Conservation (phyloP, 805 yeast species). For the Debaryomyces prosopidis region DNA sequence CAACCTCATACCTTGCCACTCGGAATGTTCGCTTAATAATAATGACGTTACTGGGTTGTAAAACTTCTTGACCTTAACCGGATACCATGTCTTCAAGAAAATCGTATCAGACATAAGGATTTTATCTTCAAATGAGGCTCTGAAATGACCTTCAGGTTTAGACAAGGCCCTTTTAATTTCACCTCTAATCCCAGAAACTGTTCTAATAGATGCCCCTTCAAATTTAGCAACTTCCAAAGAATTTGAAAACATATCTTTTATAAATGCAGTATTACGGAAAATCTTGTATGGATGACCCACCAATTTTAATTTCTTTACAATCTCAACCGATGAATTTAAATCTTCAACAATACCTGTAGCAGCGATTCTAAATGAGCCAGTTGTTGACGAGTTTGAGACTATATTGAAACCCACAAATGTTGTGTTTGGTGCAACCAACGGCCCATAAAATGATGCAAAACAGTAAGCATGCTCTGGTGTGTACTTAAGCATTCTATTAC, state of each 20-base stretch:
- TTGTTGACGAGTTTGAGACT: slow-evolving; percentile 79
- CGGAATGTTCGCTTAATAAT: slow-evolving; percentile 69
- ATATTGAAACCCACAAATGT: slow-evolving; percentile 95
- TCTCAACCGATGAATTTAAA: slow-evolving; percentile 85
- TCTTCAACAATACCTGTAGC: slow-evolving; percentile 97
- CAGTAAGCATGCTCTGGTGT: slow-evolving; percentile 98
- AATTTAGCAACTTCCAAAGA: slow-evolving; percentile 94
- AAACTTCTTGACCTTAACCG: slow-evolving; percentile 84
- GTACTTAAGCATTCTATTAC: slow-evolving; percentile 96
- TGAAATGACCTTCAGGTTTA: slow-evolving; percentile 90
- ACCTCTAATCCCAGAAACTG: slow-evolving; percentile 97
- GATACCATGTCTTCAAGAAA: slow-evolving; percentile 94
- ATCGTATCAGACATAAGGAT: slow-evolving; percentile 86
- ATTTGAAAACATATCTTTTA: slow-evolving; percentile 93
- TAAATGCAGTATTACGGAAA: slow-evolving; percentile 93
- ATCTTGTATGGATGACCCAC: slow-evolving; percentile 95
- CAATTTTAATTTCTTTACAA: slow-evolving; percentile 91
- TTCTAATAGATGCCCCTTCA: slow-evolving; percentile 96
- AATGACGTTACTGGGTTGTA: slow-evolving; percentile 96
- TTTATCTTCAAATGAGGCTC: slow-evolving; percentile 97
- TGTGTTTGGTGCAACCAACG: slow-evolving; percentile 94
- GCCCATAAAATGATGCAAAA: slow-evolving; percentile 94
- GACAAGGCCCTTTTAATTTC: slow-evolving; percentile 94
- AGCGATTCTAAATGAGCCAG: slow-evolving; percentile 89
- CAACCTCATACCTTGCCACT: slow-evolving; percentile 96